Evolutionary conservation across 2,329 filamentous ascomycete genomes (phyloP), one percentile per base, ranked within the genome.

Genomic region (Colletotrichum sp.): DNA sequence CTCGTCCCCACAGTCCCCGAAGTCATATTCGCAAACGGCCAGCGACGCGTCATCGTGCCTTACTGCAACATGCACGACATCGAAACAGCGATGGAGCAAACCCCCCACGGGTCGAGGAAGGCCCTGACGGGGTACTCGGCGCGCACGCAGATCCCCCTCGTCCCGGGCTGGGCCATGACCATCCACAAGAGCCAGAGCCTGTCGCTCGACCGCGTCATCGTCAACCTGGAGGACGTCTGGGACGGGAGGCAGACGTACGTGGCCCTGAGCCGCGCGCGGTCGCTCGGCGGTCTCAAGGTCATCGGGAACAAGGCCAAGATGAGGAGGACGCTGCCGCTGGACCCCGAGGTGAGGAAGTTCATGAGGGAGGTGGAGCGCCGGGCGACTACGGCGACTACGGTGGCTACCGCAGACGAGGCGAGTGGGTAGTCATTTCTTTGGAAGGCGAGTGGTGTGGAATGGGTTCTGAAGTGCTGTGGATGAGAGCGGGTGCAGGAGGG

Each of bases 131-230:
- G 85, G 38, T 78, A 88, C 2, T 79, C 92, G 0, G 84, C 85
- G 2, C 85, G 92, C 18, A 91, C 91, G 1, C 92, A 93, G 78
- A 86, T 94, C 9, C 92, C 92, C 0, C 84, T 94, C 0, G 82
- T 87, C 2, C 85, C 91, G 0, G 92, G 88, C 0, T 94, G 91
- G 89, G 92, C 92, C 0, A 87, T 93, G 79, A 93, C 88, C 0
- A 89, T 92, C 3, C 92, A 94, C 80, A 93, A 92, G 80, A 87
- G 87, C 6, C 90, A 93, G 82, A 90, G 91, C 4, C 89, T 93
- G 86, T 92, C 91, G 2, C 83, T 94, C 5, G 88, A 92, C 26
- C 86, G 86, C 5, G 90, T 91, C 3, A 85, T 88, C 3, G 90
- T 93, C 3, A 83, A 93, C 78, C 79, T 93, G 6, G 79, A 80